phyloP scores from a whole-genome alignment of 2,329 filamentous ascomycete species.

The Aspergillus sp. region DNA sequence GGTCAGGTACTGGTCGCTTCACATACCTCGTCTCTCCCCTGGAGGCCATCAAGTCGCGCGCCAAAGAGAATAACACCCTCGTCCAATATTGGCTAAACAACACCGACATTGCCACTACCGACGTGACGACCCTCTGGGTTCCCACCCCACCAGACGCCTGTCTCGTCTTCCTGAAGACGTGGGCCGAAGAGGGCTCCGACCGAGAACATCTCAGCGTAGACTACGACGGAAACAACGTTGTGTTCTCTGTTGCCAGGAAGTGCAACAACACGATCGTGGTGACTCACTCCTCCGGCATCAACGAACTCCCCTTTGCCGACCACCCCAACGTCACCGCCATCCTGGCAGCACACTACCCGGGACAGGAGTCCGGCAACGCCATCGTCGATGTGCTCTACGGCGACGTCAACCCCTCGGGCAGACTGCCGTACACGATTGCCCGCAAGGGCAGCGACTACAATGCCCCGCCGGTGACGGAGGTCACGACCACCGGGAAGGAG shows the following conservation, averaged over 20 bases:
- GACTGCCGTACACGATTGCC: conserved; percentile 79
- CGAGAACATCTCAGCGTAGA: conserved; percentile 59
- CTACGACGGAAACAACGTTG: conserved; percentile 81
- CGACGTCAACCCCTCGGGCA: conserved; percentile 71
- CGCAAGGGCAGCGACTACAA: conserved; percentile 62
- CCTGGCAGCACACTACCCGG: conserved; percentile 76
- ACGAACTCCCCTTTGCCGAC: conserved; percentile 64
- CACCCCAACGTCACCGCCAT: conserved; percentile 81
- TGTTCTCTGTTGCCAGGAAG: conserved; percentile 67
- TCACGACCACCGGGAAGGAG: conserved; percentile 27
- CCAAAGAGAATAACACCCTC: not conserved
- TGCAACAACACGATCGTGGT: conserved; percentile 84
- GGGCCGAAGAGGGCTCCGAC: conserved; percentile 79
- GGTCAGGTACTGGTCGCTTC: not conserved
- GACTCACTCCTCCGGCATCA: conserved; percentile 73
- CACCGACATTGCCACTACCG: conserved; percentile 10
- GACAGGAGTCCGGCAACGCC: conserved; percentile 78
- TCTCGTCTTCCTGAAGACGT: conserved; percentile 82
- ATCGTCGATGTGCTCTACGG: conserved; percentile 84
- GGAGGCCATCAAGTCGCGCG: not conserved
- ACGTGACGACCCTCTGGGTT: conserved; percentile 24
- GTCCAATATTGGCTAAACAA: conserved; percentile 24
- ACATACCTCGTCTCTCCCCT: not conserved
- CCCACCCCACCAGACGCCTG: conserved; percentile 40
- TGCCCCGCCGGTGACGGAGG: conserved; percentile 37